Base-by-base conservation (phyloP, 345 rosid genomes). In the Trapa incisa region DNA sequence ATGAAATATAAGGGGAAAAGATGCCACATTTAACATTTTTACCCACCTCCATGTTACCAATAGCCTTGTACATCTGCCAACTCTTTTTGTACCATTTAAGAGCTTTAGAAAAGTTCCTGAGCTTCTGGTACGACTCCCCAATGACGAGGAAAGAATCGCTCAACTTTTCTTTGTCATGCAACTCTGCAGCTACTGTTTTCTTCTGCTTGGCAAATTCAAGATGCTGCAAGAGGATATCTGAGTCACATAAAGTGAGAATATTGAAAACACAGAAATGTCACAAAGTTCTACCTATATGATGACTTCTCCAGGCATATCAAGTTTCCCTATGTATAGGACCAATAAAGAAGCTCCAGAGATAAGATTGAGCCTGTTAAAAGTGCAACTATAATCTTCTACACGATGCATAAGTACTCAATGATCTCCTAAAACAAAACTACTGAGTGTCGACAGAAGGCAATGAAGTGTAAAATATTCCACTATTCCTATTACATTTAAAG, bases 91-190 rank as follows among this genome's bases (percentile, higher is more conserved):
- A 76, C 91, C 96, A 91, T 83, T 91, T 91, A 47, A 86, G 81
- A 50, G 96, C 88, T 82, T 85, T 86, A 62, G 65, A 73, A 73
- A 91, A 91, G 67, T 85, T 77, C 77, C 91, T 80, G 69, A 91
- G 92, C 84, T 84, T 87, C 61, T 79, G 85, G 76, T 94, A 91
- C 43, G 99, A 91, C 73, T 94, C 92, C 65, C 99, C 97, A 66
- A 89, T 75, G 73, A 73, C 84, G 76, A 86, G 79, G 81, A 62
- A 87, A 35, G 99, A 80, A 79, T 94, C 97, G 73, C 87, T 68
- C 62, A 81, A 76, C 78, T 87, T 91, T 79, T 85, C 96, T 81
- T 86, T 91, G 83, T 94, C 97, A 45, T 84, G 79, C 41, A 94
- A 91, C 74, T 86, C 80, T 67, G 41, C 76, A 66, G 96, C 77